A percentile compares a stretch with the other conserved stretches of the same genome.
phyloP scores from a whole-genome alignment of 1,284 basidiomycete species.

The Cryptococcus sp. region DNA sequence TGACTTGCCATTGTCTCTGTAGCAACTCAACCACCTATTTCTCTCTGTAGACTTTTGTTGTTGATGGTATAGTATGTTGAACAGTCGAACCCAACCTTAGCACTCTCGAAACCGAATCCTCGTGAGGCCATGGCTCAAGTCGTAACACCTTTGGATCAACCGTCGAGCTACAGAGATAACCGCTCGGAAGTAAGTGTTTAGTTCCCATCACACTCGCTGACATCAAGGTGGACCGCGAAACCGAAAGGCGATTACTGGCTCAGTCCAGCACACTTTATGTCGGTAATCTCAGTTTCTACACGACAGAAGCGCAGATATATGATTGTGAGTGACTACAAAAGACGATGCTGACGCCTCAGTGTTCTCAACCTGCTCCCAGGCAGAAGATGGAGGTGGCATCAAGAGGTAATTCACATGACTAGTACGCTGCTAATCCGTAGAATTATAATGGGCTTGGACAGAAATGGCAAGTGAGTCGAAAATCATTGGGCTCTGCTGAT shows the following conservation, averaged over 20 bases:
- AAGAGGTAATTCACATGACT: constrained; percentile 61
- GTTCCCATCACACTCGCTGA: constrained; percentile 5
- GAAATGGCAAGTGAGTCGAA: constrained; percentile 76
- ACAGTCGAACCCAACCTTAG: too few relatives aligned
- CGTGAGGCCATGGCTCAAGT: constrained; percentile 74
- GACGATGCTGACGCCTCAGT: constrained; percentile 50
- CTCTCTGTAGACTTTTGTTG: too few relatives aligned
- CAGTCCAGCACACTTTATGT: constrained; percentile 67
- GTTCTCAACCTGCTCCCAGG: constrained; percentile 86
- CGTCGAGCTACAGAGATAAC: constrained; percentile 93
- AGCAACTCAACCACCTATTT: not conserved
- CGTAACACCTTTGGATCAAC: constrained; percentile 79
- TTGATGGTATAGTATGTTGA: too few relatives aligned
- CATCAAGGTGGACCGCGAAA: constrained; percentile 46
- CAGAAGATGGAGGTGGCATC: constrained; percentile 90
- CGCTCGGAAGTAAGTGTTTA: constrained; percentile 63
- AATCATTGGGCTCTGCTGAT: constrained; percentile 6
- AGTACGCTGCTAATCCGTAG: constrained; percentile 18
- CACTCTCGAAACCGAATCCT: too few relatives aligned
- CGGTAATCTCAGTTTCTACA: constrained; percentile 96
- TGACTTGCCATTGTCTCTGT: not conserved
- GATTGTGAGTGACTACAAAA: constrained; percentile 59
- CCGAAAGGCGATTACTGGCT: constrained; percentile 57
- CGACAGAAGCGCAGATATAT: constrained; percentile 99
- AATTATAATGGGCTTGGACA: constrained; percentile 98